Evolutionary conservation across 2,329 filamentous ascomycete genomes (phyloP).

Genomic region (Talaromyces sp.): DNA sequence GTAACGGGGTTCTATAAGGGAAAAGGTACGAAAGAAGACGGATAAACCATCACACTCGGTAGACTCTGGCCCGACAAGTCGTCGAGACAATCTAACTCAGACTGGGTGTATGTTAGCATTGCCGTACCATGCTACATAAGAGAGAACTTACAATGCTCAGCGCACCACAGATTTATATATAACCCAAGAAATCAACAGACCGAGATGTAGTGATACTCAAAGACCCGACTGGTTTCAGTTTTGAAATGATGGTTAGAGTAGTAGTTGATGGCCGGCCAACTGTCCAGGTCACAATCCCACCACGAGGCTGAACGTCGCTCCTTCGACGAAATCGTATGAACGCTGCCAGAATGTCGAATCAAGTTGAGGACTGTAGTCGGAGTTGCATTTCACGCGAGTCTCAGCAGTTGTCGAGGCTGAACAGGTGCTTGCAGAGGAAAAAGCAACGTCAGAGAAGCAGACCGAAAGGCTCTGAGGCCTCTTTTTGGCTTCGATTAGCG

Average conservation of each 20-base stretch:
- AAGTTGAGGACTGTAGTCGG: background rate
- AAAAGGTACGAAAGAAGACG: background rate
- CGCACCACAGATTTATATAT: background rate
- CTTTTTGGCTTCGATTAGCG: background rate
- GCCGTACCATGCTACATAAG: background rate
- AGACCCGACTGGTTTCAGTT: no score
- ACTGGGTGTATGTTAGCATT: background rate
- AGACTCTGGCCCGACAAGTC: background rate
- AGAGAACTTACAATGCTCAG: background rate
- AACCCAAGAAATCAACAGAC: background rate
- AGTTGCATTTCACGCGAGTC: background rate
- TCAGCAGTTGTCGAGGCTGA: background rate
- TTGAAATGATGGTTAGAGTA: background rate
- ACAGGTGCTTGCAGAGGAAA: background rate
- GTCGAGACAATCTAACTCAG: slow-evolving; percentile 3
- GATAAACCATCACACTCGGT: slow-evolving; percentile 1
- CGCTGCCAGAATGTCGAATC: background rate
- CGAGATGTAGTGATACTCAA: background rate
- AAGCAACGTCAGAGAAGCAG: background rate
- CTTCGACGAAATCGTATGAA: background rate
- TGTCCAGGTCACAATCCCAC: background rate
- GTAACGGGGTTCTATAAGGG: background rate
- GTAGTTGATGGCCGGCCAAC: background rate
- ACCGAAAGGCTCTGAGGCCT: background rate
- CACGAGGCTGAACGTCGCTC: background rate